Conservation (phyloP, 2,329 filamentous ascomycete genomes). For the Stagonosporopsis cucurbitacearum region DNA sequence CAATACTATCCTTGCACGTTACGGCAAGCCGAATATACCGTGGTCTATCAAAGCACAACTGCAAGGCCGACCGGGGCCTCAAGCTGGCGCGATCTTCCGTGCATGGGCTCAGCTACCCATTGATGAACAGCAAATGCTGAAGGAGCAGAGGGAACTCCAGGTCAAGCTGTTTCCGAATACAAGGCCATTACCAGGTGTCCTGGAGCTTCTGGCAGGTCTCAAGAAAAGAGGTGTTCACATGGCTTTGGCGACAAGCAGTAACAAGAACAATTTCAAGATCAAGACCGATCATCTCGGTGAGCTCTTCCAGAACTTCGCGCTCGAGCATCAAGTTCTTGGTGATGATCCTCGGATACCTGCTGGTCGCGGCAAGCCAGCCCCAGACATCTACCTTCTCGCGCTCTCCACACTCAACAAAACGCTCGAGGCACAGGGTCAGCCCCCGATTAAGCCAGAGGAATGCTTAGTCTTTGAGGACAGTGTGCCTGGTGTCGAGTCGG, state of each 20-base stretch:
- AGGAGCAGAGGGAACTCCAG: slow-evolving; percentile 69
- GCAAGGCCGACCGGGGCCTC: slow-evolving; percentile 66
- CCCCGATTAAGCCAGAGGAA: slow-evolving; percentile 77
- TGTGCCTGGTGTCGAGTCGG: slow-evolving; percentile 90
- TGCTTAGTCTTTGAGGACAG: slow-evolving; percentile 97
- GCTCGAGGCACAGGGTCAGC: slow-evolving; percentile 64
- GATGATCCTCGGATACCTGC: slow-evolving; percentile 79
- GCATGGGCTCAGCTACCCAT: slow-evolving; percentile 89
- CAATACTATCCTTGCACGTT: slow-evolving; percentile 79
- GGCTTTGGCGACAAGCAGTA: slow-evolving; percentile 84
- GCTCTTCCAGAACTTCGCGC: slow-evolving; percentile 67
- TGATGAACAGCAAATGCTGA: slow-evolving; percentile 68
- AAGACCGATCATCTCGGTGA: slow-evolving; percentile 69
- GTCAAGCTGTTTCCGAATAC: slow-evolving; percentile 72
- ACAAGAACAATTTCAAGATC: slow-evolving; percentile 73
- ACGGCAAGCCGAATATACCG: slow-evolving; percentile 75
- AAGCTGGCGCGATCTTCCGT: slow-evolving; percentile 69
- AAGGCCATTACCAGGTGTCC: slow-evolving; percentile 80
- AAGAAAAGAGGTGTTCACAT: slow-evolving; percentile 70
- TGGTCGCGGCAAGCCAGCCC: slow-evolving; percentile 90
- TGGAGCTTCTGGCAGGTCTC: slow-evolving; percentile 69
- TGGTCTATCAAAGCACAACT: slow-evolving; percentile 95
- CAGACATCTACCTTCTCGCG: slow-evolving; percentile 92
- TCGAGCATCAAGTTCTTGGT: slow-evolving; percentile 80
- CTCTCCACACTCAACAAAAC: slow-evolving; percentile 82